These are phyloP conservation scores for Ulota crispa DNA, from an alignment of 225 moss, liverwort and hornwort genomes.

Conservation along the genomic window DNA sequence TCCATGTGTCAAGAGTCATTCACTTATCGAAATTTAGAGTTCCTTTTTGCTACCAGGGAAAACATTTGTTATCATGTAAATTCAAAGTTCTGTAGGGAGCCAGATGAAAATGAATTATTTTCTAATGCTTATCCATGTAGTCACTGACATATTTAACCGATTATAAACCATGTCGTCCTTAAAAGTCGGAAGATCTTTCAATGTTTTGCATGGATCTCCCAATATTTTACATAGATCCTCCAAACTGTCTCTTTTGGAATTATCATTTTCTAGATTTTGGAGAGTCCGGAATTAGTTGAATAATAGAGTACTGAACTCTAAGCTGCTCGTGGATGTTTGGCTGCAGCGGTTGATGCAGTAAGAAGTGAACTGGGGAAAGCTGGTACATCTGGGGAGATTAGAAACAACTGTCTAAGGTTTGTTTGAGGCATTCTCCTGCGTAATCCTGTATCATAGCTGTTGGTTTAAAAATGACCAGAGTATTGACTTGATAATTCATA, in stretches of 20 bases:
- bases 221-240: too few relatives aligned
- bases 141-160: too few relatives aligned
- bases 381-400: conserved; percentile 65
- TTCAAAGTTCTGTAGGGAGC: background rate
- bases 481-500: background rate
- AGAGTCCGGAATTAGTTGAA: too few relatives aligned
- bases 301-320: background rate
- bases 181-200: too few relatives aligned
- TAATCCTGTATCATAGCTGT: background rate
- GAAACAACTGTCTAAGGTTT: conserved; percentile 65
- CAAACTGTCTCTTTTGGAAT: too few relatives aligned
- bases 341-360: conserved; percentile 59
- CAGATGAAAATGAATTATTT: background rate
- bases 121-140: background rate
- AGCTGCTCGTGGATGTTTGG: conserved; percentile 12
- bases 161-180: too few relatives aligned
- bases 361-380: conserved; percentile 52
- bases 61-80: background rate
- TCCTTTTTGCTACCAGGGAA: background rate
- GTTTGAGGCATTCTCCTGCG: conserved; percentile 1
- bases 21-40: background rate
- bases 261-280: too few relatives aligned
- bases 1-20: background rate
- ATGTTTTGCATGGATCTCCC: too few relatives aligned
- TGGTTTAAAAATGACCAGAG: background rate